Base-by-base conservation (phyloP, 1,284 basidiomycete genomes). In the Ganoderma lucidum region DNA sequence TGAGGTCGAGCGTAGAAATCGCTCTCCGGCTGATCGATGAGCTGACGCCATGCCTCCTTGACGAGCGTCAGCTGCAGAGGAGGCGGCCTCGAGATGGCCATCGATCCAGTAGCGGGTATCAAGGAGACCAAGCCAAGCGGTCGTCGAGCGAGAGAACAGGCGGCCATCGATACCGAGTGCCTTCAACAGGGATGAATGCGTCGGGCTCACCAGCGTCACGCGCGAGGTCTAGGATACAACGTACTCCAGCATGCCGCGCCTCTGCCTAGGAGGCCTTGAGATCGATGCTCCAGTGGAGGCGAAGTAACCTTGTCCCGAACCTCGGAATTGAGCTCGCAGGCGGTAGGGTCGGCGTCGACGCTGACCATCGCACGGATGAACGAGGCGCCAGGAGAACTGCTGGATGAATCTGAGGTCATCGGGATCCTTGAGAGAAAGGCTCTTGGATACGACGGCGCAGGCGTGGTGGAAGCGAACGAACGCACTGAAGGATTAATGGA, bases 21-120 rank as follows among this genome's bases (percentile, higher is more conserved):
- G 1, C 12, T 39, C 61, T 73, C 74, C 0, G 69, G 63, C 3
- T 10, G 58, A 0, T 65, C 62, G 1, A 64, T 41, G 5, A 68
- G 17, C 58, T 70, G 66, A 1, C 70, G 66, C 72, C 74, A 73
- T 2, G 74, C 51, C 19, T 75, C 74, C 68, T 75, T 75, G 58
- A 75, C 30, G 42, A 70, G 30, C 3, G 48, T 39, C 6, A 69
- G 28, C 41, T 61, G 30, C 19, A 55, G 35, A 1, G 0, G 32
- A 2, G 55, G 2, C 12, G 23, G 28, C 2, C 2, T 53, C 23
- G 12, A 41, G 3, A 9, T 14, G 2, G 8, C 60, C 28, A 15
- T 48, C 41, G 5, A 6, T n/a, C n/a, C 2, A 10, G 35, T 2
- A 0, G 5, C 63, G 67, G 0, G 48, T 67, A 19, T 69, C 68